These are phyloP conservation scores for Rhizophora mangle DNA, from an alignment of 345 rosid genomes.

Conservation along the genomic window DNA sequence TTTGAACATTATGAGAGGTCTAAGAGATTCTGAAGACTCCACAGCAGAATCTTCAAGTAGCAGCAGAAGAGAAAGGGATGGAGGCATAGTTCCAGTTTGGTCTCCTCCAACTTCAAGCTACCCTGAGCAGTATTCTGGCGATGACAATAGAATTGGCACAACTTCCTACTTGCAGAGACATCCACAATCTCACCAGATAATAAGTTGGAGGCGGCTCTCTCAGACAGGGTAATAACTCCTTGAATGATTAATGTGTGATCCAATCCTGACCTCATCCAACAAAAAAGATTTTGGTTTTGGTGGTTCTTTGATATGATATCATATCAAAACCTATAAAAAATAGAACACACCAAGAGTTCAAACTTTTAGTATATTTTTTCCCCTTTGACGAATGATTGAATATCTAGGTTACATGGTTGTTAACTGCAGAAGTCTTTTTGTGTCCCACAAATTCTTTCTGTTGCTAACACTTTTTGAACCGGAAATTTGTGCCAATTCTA, in stretches of 20 bases:
- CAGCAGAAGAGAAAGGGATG: conserved; percentile 79
- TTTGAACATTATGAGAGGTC: conserved; percentile 40
- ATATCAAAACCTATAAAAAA: too few species aligned
- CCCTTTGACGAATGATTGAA: too few species aligned
- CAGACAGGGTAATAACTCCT: conserved; percentile 53
- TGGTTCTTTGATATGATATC: too few species aligned
- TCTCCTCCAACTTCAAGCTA: conserved; percentile 63
- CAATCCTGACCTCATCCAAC: too few species aligned
- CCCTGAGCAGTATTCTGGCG: conserved; percentile 73
- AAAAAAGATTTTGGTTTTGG: too few species aligned
- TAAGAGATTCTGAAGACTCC: conserved; percentile 68
- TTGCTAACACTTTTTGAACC: too few species aligned
- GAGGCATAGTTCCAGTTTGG: conserved; percentile 91
- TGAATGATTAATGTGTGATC: neutral
- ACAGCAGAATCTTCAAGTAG: conserved; percentile 87
- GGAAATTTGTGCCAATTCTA: too few species aligned
- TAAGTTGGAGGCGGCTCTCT: conserved; percentile 83
- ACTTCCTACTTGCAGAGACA: conserved; percentile 84
- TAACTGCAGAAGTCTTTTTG: neutral
- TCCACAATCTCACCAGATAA: conserved; percentile 69
- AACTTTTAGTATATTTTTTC: too few species aligned
- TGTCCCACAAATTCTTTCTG: neutral
- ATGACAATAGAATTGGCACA: conserved; percentile 69
- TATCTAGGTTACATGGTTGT: too few species aligned
- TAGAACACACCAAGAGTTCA: too few species aligned